Percentiles rank a stretch among this genome's conserved stretches.
These are phyloP conservation scores for Purshia tridentata DNA, from an alignment of 306 rosid species.

Conservation along the genomic window DNA sequence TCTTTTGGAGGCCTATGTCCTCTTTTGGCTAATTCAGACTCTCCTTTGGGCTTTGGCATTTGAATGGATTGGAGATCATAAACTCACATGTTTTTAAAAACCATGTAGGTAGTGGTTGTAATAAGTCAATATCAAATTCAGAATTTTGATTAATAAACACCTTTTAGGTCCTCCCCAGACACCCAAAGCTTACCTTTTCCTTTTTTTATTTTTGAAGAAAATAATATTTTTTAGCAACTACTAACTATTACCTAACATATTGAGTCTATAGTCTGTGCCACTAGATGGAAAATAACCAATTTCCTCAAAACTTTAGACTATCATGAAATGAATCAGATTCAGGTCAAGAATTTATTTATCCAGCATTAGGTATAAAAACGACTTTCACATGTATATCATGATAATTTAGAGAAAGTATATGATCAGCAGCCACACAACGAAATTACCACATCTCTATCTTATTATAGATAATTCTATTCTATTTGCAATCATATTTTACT, in stretches of 20 bases:
- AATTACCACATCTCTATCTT: no score
- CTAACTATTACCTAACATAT: background rate
- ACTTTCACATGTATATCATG: background rate
- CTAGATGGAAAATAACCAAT: background rate
- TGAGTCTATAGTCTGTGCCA: background rate
- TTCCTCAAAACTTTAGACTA: background rate
- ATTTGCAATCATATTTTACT: no score
- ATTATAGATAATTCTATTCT: no score
- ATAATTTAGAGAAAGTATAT: no score
- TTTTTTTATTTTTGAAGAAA: background rate
- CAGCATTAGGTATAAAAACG: background rate
- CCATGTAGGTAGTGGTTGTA: background rate
- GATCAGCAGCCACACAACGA: no score
- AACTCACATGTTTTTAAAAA: no score
- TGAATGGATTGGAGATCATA: background rate
- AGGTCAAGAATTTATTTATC: background rate
- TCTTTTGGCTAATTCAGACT: constrained; percentile 3
- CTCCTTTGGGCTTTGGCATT: background rate
- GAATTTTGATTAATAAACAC: background rate
- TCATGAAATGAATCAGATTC: background rate
- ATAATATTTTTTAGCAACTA: background rate
- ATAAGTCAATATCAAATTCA: background rate
- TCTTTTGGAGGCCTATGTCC: background rate
- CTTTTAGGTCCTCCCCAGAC: background rate
- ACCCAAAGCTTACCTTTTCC: background rate